These are phyloP conservation scores for Picea sitchensis DNA, from an alignment of 75 land plant genomes.

Conservation along the genomic window DNA sequence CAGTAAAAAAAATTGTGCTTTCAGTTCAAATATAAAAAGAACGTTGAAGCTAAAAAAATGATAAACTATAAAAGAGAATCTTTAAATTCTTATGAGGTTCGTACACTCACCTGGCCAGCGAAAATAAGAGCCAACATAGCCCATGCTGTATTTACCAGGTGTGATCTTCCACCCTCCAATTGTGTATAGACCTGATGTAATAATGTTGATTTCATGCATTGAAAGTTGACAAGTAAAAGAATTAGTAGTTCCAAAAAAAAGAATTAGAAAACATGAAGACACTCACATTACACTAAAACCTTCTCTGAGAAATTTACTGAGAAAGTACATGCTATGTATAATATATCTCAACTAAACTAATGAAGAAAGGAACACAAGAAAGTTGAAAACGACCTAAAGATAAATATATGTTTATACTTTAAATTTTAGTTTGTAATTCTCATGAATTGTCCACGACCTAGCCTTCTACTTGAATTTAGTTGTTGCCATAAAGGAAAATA, in stretches of 20 bases:
- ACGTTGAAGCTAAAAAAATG: slow-evolving; percentile 46
- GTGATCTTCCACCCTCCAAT: slow-evolving; percentile 46
- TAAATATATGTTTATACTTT: too few species aligned
- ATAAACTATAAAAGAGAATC: slow-evolving; percentile 12
- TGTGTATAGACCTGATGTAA: slow-evolving; percentile 59
- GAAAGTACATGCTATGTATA: neutral
- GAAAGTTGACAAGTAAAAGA: neutral
- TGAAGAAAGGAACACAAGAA: neutral
- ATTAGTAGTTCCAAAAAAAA: too few species aligned
- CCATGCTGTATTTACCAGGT: slow-evolving; percentile 78
- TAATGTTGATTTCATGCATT: neutral
- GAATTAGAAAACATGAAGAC: neutral
- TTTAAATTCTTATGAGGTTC: too few species aligned
- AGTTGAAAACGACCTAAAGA: neutral
- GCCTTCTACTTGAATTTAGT: too few species aligned
- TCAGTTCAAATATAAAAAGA: slow-evolving; percentile 12
- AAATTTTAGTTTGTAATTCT: too few species aligned
- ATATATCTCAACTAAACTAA: neutral
- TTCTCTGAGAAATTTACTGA: neutral
- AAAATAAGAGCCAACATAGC: slow-evolving; percentile 72
- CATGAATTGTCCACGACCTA: too few species aligned
- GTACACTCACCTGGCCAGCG: slow-evolving; percentile 67
- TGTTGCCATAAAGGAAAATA: too few species aligned
- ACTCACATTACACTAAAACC: neutral
- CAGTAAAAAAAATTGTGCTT: neutral